Base-by-base conservation (phyloP, 495 filamentous ascomycete species). In the Tricharina praecox region DNA sequence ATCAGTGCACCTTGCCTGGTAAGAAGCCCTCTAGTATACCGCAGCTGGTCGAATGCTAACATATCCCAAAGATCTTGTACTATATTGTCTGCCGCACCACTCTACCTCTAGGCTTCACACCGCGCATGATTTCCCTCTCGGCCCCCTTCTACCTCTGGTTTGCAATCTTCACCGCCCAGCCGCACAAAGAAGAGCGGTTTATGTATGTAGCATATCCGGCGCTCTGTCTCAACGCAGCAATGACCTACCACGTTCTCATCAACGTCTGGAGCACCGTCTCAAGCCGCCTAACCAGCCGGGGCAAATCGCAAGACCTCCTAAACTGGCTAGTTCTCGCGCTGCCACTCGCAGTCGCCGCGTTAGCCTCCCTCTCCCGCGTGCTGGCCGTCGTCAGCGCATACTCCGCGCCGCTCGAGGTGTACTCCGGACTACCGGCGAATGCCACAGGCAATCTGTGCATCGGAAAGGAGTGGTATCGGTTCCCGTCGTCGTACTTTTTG, bases 401-500 rank as follows among this genome's bases (percentile, higher is more conserved):
- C 62, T 78, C 75, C 19, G 88, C 92, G 1, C 87, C 92, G 0
- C 62, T 99, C 23, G 71, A 76, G 21, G 65, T 96, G 5, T 92
- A 93, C 55, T 32, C 58, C 20, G 67, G 66, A 0, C 66, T 78
- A 1, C 62, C 67, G 13, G 23, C 58, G 15, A 65, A 65, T 23
- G 66, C 75, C 0, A 62, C 76, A 23, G 78, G 78, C 36, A 75
- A 67, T 23, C 74, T 99, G 3, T 99, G 92, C 63, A 72, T 94
- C 38, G 87, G 81, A 34, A 96, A 95, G 62, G 92, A 99, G 62
- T 99, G 92, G 92, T 95, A 99, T 61, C 82, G 92, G 39, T 99
- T 93, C 58, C 92, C 92, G 9, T 86, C 82, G 11, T 87, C 84
- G 3, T 96, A 87, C 65, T 83, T 87, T 61, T 69, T 99, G 0